Percentiles rank a stretch among this genome's conserved stretches.
Evolutionary conservation across 345 rosid genomes (phyloP).

Genomic region (Euphorbia pulcherrima): DNA sequence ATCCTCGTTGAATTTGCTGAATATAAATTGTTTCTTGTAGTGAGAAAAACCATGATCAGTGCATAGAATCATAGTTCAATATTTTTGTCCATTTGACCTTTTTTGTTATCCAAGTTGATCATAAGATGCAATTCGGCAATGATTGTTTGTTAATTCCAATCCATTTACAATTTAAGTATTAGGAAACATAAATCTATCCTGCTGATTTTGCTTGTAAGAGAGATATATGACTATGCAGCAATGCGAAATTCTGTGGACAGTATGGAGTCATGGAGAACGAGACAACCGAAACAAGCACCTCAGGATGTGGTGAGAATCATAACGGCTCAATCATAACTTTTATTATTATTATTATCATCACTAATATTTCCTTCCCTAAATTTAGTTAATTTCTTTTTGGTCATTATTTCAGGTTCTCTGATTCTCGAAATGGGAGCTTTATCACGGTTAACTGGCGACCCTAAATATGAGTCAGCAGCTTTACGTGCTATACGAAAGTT

Average conservation of each 20-base stretch:
- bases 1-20: not conserved
- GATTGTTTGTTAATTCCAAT: slow-evolving; percentile 10
- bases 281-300: slow-evolving; percentile 94
- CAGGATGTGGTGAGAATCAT: slow-evolving; percentile 85
- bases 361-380: slow-evolving; percentile 21
- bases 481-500: slow-evolving; percentile 80
- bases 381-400: slow-evolving; percentile 15
- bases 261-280: slow-evolving; percentile 78
- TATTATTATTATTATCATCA: no score
- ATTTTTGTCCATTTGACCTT: not conserved
- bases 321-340: no score
- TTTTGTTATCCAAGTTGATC: not conserved
- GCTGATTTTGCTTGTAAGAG: slow-evolving; percentile 40
- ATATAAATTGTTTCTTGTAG: not conserved
- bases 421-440: slow-evolving; percentile 98
- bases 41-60: not conserved
- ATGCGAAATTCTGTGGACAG: slow-evolving; percentile 62
- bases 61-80: not conserved
- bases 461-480: slow-evolving; percentile 80
- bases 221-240: slow-evolving; percentile 49
- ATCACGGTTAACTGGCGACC: slow-evolving; percentile 85
- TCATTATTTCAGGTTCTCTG: slow-evolving; percentile 58
- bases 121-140: slow-evolving; percentile 3
- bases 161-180: slow-evolving; percentile 20
- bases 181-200: slow-evolving; percentile 31